Base-by-base conservation (phyloP, 2,329 filamentous ascomycete genomes). In the Sordariomycetes sp. region DNA sequence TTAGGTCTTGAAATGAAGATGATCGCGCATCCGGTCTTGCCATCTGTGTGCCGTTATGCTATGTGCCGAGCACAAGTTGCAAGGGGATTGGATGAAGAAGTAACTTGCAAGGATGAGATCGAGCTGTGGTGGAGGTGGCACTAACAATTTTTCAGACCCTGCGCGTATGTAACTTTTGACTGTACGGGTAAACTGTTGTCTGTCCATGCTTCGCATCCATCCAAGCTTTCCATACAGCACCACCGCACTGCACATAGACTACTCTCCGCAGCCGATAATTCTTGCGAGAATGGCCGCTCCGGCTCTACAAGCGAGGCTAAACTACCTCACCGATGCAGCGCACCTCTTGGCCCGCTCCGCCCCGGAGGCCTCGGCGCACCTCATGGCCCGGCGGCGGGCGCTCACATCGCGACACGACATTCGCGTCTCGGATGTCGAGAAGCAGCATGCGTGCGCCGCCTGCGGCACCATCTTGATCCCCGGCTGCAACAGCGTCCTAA, bases 391-490 rank as follows among this genome's bases (percentile, higher is more conserved):
- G 57, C 74, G 78, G 58, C 74, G 75, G 60, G 67, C 71, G 10
- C 65, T 84, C 15, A 71, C 81, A 63, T 71, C 74, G 52, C 69
- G 75, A 55, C 70, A 77, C 61, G 71, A 73, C 51, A 61, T 79
- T 7, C 62, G 69, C 8, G 66, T 69, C 54, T 68, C 75, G 10
- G 76, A 80, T 20, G 63, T 71, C n/a, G 76, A 81, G 60, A 72
- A 72, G 55, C 76, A 82, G 60, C 77, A 76, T 58, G 70, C 76
- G 25, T 87, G 84, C 66, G 74, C 71, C 54, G 75, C 75, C 55
- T 87, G 84, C 63, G 83, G 84, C 17, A 75, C 78, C 60, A 80
- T 86, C 45, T 75, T 84, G 69, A 70, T 84, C 3, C 70, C 74
- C 1, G 81, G 81, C 0, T 73, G 74, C 10, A 71, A 69, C 2